These are phyloP conservation scores for Thalia dealbata DNA, from an alignment of 176 grass and related monocot species.

Conservation along the genomic window DNA sequence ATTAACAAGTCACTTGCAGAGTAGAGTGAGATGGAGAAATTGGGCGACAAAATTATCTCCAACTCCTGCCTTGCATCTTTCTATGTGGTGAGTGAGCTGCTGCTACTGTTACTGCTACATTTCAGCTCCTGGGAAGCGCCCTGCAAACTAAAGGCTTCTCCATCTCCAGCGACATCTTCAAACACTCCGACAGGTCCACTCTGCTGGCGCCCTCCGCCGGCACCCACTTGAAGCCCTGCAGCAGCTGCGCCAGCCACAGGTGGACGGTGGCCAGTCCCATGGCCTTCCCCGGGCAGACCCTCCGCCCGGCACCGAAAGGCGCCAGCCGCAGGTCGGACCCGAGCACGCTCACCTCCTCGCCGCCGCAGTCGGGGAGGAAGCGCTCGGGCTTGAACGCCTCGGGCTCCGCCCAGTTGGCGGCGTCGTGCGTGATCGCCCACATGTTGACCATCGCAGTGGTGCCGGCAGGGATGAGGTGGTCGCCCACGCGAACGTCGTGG, in stretches of 20 bases:
- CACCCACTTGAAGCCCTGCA: neutral
- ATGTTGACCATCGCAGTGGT: slow-evolving; percentile 9
- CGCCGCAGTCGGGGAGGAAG: neutral
- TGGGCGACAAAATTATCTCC: neutral
- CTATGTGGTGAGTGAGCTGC: neutral
- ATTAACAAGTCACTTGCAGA: too few relatives aligned
- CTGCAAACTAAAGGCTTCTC: slow-evolving; percentile 1
- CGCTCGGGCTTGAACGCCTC: neutral
- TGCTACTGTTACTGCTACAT: too few relatives aligned
- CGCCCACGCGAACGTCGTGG: neutral
- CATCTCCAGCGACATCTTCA: slow-evolving; percentile 12
- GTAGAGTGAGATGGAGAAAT: neutral
- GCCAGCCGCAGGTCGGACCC: neutral
- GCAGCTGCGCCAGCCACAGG: neutral
- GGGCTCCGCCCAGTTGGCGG: neutral
- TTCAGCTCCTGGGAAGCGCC: neutral
- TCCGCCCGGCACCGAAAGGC: neutral
- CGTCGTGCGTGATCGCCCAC: slow-evolving; percentile 7
- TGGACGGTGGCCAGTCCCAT: neutral
- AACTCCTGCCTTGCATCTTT: neutral
- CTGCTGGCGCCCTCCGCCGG: neutral
- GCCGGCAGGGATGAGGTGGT: neutral
- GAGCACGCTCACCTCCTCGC: neutral
- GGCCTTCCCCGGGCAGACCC: slow-evolving; percentile 3
- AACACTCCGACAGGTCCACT: neutral